Conservation (phyloP, 805 yeast genomes). For the Candida oleophila region DNA sequence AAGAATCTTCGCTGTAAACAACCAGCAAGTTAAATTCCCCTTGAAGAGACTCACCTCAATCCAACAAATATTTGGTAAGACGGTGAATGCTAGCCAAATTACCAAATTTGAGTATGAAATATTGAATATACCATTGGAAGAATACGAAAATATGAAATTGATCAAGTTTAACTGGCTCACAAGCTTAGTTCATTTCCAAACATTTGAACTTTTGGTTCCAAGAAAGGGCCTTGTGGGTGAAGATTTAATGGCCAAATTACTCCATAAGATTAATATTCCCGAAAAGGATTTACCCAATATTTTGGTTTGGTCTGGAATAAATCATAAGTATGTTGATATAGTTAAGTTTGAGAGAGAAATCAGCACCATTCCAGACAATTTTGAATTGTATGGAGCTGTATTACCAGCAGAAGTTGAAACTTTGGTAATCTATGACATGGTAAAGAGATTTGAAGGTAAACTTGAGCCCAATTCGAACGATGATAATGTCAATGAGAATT, state of each 20-base stretch:
- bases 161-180: constrained; percentile 72
- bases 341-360: constrained; percentile 35
- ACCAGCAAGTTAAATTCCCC: constrained; percentile 57
- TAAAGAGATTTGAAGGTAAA: constrained; percentile 18
- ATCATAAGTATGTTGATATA: constrained; percentile 37
- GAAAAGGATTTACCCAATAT: constrained; percentile 46
- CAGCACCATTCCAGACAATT: constrained; percentile 31
- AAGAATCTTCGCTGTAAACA: constrained; percentile 61
- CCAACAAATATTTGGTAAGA: constrained; percentile 41
- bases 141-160: constrained; percentile 72
- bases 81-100: constrained; percentile 44
- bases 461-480: background rate
- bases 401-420: constrained; percentile 44
- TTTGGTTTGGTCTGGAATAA: constrained; percentile 57
- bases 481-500: background rate
- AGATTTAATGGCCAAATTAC: constrained; percentile 53
- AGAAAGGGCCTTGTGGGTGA: constrained; percentile 54
- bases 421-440: constrained; percentile 34
- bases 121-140: constrained; percentile 69
- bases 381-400: constrained; percentile 40
- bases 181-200: constrained; percentile 65
- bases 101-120: constrained; percentile 68
- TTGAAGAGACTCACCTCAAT: constrained; percentile 32
- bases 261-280: constrained; percentile 52
- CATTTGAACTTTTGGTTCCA: constrained; percentile 68